A percentile compares a stretch with the other conserved stretches of the same genome.
Evolutionary conservation across 75 land plant genomes (phyloP).

Genomic region (Cupressus sempervirens): DNA sequence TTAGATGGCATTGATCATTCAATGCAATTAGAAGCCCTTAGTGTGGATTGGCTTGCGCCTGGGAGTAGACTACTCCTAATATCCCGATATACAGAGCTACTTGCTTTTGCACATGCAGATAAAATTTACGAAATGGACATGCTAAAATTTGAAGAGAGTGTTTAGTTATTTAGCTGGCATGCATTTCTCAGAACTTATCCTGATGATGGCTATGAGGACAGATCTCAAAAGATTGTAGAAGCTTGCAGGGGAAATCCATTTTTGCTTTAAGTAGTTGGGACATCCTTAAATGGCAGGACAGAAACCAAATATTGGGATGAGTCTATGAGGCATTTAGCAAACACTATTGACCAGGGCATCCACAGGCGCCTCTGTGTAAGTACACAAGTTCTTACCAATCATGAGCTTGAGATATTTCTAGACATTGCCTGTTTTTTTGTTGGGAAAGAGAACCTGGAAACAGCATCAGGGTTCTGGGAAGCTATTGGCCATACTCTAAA

Average conservation of each 20-base stretch:
- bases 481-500: neutral
- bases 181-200: neutral
- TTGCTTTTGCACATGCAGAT: neutral
- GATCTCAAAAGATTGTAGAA: neutral
- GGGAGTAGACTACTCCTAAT: conserved; percentile 18
- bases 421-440: neutral
- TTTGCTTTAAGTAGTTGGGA: neutral
- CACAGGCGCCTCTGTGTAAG: neutral
- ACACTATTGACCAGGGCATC: neutral
- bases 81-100: neutral
- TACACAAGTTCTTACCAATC: neutral
- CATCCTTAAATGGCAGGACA: neutral
- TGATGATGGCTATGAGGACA: neutral
- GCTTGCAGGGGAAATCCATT: neutral
- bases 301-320: neutral
- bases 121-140: neutral
- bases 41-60: neutral
- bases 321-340: neutral
- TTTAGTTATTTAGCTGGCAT: conserved; percentile 4
- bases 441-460: neutral
- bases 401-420: neutral
- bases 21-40: neutral
- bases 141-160: neutral
- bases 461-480: neutral
- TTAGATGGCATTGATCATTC: conserved; percentile 10